Conservation (phyloP, 345 rosid species). For the Eucalyptus sp. region DNA sequence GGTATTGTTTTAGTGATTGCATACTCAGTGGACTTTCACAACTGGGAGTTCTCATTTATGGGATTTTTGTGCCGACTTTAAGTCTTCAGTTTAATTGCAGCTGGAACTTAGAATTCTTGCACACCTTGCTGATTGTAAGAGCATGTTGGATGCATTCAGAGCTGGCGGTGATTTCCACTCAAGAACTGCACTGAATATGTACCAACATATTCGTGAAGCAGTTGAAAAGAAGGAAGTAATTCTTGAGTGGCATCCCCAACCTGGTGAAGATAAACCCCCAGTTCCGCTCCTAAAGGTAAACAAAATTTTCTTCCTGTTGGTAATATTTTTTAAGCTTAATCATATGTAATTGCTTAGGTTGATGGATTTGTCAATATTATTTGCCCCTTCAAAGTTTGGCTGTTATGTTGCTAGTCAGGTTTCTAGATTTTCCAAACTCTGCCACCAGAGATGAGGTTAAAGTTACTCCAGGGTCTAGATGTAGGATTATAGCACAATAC, state of each 20-base stretch:
- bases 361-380: not conserved
- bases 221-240: conserved; percentile 57
- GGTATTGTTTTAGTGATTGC: conserved; percentile 24
- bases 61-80: not conserved
- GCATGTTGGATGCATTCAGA: conserved; percentile 94
- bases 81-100: conserved; percentile 18
- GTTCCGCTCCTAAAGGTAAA: conserved; percentile 89
- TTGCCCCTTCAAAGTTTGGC: not conserved
- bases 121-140: conserved; percentile 82
- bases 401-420: not conserved
- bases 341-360: not conserved
- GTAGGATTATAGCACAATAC: not conserved
- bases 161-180: conserved; percentile 99
- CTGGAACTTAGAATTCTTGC: conserved; percentile 97
- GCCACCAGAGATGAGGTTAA: not conserved
- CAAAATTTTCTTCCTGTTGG: not conserved
- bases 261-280: conserved; percentile 90
- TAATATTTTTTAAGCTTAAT: not conserved
- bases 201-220: conserved; percentile 79
- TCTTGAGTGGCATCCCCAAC: conserved; percentile 93
- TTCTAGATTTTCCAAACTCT: not conserved
- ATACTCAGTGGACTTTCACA: not conserved
- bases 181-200: conserved; percentile 98
- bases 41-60: not conserved
- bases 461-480: not conserved